These are phyloP conservation scores for Penicillium tannophilum DNA, from an alignment of 495 filamentous ascomycete species.

Conservation along the genomic window DNA sequence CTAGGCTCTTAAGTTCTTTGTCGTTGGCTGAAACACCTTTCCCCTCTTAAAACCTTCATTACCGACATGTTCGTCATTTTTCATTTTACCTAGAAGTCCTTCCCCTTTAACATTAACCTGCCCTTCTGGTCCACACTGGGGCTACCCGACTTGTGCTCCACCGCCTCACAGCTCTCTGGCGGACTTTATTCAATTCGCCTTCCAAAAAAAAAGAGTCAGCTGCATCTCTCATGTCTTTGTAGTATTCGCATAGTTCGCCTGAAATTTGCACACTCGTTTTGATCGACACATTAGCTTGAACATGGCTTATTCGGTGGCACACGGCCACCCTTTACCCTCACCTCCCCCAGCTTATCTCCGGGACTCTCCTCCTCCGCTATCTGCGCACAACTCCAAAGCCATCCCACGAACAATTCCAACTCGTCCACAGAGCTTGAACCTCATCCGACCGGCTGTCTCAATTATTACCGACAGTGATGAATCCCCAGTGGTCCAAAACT, in stretches of 20 bases:
- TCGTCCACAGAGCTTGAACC: slow-evolving; percentile 23
- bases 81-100: not conserved
- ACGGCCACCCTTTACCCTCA: slow-evolving; percentile 38
- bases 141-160: slow-evolving; percentile 18
- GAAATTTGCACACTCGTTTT: not conserved
- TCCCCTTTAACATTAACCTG: not conserved
- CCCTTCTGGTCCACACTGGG: slow-evolving; percentile 10
- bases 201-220: no score
- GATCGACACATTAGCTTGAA: not conserved
- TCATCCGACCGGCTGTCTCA: slow-evolving; percentile 30
- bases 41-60: slow-evolving; percentile 7
- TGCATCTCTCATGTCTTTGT: no score
- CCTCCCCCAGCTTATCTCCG: slow-evolving; percentile 48
- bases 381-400: slow-evolving; percentile 22
- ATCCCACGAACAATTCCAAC: slow-evolving; percentile 28
- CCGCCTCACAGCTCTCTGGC: not conserved
- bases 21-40: slow-evolving; percentile 14
- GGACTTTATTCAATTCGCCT: no score
- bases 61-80: not conserved
- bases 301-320: slow-evolving; percentile 38
- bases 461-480: slow-evolving; percentile 19
- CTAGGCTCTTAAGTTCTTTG: not conserved
- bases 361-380: slow-evolving; percentile 41
- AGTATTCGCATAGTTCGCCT: no score
- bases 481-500: slow-evolving; percentile 32